Conservation (phyloP, 139 green algal genomes). For the Chlamydomonas sp. region DNA sequence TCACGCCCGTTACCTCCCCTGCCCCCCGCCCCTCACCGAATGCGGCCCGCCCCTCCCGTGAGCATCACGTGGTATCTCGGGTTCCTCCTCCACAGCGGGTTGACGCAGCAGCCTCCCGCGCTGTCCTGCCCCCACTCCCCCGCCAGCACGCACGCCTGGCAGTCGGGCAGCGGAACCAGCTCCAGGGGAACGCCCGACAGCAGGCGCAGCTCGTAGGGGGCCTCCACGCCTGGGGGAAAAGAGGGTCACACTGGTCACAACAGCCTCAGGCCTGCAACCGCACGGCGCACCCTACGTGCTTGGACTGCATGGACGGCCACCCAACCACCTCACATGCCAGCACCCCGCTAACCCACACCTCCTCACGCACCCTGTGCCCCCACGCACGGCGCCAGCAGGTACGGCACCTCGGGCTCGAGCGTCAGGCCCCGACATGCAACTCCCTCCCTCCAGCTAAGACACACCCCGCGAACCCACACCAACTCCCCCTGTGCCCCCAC, state of each 20-base stretch:
- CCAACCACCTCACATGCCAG: not conserved
- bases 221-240: constrained; percentile 34
- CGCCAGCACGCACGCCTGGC: constrained; percentile 43
- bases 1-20: not conserved
- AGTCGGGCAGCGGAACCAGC: constrained; percentile 58
- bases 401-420: constrained; percentile 57
- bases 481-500: constrained; percentile 1
- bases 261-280: constrained; percentile 14
- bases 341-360: too few relatives aligned
- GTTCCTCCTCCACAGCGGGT: constrained; percentile 64
- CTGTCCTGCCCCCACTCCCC: constrained; percentile 46
- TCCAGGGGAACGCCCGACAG: constrained; percentile 55
- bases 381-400: constrained; percentile 46
- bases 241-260: not conserved
- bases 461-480: too few relatives aligned
- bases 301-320: not conserved
- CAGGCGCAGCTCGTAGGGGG: constrained; percentile 60
- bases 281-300: not conserved
- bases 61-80: constrained; percentile 56
- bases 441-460: too few relatives aligned
- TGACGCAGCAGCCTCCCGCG: constrained; percentile 58
- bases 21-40: constrained; percentile 16
- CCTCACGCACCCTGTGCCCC: not conserved
- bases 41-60: not conserved
- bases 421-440: constrained; percentile 32